These are phyloP conservation scores for Colletotrichum neosansevieriae DNA, from an alignment of 2,329 filamentous ascomycete species.

Conservation along the genomic window DNA sequence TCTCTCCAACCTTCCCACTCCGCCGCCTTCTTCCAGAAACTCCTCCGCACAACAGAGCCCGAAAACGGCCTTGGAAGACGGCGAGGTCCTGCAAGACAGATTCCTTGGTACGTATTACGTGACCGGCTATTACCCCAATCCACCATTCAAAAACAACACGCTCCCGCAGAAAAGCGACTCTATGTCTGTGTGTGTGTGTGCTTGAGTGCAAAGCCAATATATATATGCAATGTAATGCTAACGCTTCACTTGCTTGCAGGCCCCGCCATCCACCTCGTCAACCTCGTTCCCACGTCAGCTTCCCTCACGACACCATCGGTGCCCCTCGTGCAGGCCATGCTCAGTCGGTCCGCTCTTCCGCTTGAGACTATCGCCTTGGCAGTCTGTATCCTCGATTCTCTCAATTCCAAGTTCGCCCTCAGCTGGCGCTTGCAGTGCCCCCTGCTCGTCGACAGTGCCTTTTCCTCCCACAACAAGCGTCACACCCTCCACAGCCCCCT, in stretches of 20 bases:
- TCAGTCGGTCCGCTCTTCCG: conserved; percentile 68
- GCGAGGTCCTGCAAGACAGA: conserved; percentile 55
- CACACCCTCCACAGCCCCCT: conserved; percentile 60
- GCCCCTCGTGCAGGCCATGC: conserved; percentile 69
- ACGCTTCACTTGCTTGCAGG: conserved; percentile 55
- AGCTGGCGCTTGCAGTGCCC: conserved; percentile 72
- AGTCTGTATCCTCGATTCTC: conserved; percentile 74
- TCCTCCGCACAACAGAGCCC: conserved; percentile 59
- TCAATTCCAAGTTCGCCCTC: conserved; percentile 72
- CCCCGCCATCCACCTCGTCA: conserved; percentile 74
- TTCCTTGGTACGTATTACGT: conserved; percentile 52
- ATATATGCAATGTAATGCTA: conserved; percentile 35
- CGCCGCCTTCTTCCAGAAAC: conserved; percentile 67
- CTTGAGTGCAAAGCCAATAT: conserved; percentile 42
- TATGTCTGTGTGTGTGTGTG: conserved; percentile 26
- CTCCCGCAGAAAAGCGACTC: conserved; percentile 4
- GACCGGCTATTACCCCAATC: conserved; percentile 12
- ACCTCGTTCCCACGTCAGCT: conserved; percentile 73
- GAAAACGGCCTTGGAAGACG: conserved; percentile 56
- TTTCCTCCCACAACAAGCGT: conserved; percentile 52
- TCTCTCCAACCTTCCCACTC: conserved; percentile 75
- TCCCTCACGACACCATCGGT: conserved; percentile 71
- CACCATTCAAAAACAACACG: not conserved
- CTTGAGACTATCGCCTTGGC: conserved; percentile 73
- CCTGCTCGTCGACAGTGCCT: conserved; percentile 48